Conservation (phyloP, 768 basidiomycete genomes). For the Rhodotorula diobovata region DNA sequence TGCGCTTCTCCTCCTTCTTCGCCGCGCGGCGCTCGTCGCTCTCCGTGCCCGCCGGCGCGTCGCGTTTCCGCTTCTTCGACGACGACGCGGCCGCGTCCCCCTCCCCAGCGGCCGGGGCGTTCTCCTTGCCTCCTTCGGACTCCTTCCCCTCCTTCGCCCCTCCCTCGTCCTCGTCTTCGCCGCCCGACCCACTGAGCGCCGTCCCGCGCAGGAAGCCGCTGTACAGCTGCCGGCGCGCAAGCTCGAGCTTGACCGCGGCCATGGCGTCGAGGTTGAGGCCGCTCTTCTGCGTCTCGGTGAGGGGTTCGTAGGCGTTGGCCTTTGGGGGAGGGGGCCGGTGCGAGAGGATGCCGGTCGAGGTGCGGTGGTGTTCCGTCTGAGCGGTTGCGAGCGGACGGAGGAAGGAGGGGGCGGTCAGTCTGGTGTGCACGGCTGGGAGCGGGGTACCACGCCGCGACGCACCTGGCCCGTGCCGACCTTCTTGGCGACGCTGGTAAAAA, state of each 20-base stretch:
- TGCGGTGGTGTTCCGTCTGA: constrained; percentile 23
- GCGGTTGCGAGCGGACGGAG: not conserved
- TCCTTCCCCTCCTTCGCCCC: not conserved
- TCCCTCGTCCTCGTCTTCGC: not conserved
- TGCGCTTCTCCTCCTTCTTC: not conserved
- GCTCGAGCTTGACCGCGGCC: constrained; percentile 39
- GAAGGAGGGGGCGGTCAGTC: not conserved
- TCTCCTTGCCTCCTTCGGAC: too few species aligned
- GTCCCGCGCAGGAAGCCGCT: constrained; percentile 38
- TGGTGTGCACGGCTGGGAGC: not conserved
- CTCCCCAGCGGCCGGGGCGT: not conserved
- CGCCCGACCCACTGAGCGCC: not conserved
- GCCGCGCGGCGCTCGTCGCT: not conserved
- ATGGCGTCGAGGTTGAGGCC: constrained; percentile 39
- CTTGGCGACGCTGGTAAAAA: constrained; percentile 36
- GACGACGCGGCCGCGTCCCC: not conserved
- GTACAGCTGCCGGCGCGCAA: constrained; percentile 38
- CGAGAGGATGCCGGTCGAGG: constrained; percentile 41
- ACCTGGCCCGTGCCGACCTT: constrained; percentile 29
- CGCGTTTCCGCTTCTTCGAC: not conserved
- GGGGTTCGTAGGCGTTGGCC: constrained; percentile 12
- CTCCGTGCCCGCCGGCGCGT: not conserved
- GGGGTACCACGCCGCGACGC: not conserved
- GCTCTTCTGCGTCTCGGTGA: not conserved
- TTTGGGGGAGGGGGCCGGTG: constrained; percentile 24